Evolutionary conservation across 163 green algal genomes (phyloP), one percentile per base, ranked within the genome.

Genomic region (Scenedesmus sp.): DNA sequence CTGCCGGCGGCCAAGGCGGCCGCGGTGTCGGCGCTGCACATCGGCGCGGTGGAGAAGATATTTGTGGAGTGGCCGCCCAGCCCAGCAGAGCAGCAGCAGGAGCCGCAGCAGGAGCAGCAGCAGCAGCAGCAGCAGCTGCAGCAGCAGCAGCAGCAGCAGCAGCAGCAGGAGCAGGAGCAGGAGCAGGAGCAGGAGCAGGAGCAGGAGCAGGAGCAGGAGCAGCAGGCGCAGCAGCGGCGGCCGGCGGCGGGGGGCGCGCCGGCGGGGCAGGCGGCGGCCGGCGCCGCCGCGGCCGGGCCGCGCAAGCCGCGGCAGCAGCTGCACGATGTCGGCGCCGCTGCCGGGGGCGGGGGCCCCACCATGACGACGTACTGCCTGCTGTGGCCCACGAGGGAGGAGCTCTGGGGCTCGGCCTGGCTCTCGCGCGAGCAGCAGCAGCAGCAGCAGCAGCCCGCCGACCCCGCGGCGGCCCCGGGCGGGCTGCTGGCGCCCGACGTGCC

Each of bases 21-120:
- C 7, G 87, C 87, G 11, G 83, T 92, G 0, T 2, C 70, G 2
- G 17, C 48, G 9, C 50, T 92, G 36, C 60, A 71, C 1, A 86
- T 90, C 22, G 87, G 87, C 0, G 24, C 73, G 5, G 83, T 92
- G 7, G 83, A 91, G 58, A 92, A 92, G 53, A 4, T 92, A 0
- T 87, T 90, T 58, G 51, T 45, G 4, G 70, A 84, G 39, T 81
- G 62, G 42, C 56, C 60, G 14, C 63, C 45, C 57, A 71, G 39
- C 29, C 31, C 56, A 70, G 44, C n/a, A 62, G 33, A n/a, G n/a
- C n/a, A n/a, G n/a, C n/a, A n/a, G n/a, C n/a, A n/a, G n/a, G n/a
- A n/a, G n/a, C n/a, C n/a, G n/a, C n/a, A n/a, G n/a, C n/a, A n/a
- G 33, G 47, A 47, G 31, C 72, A 72, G 58, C 47, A 72, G 60